phyloP scores from a whole-genome alignment of 495 filamentous ascomycete genomes.

The Extremus antarcticus region DNA sequence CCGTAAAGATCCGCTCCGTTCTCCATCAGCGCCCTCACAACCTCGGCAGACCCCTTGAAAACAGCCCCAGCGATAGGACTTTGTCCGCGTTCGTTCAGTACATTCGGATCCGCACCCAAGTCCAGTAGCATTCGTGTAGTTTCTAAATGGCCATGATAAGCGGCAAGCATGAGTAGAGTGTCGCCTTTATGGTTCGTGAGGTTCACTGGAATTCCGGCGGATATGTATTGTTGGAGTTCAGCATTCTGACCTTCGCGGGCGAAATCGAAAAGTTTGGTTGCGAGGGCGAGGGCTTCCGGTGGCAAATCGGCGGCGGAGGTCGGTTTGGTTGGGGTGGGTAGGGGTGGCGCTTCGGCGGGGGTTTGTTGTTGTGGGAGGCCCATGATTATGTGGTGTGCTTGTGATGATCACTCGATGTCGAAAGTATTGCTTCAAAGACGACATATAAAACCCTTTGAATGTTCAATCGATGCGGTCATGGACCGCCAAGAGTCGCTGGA shows the following conservation, averaged over 20 bases:
- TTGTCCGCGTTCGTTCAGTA: conserved; percentile 32
- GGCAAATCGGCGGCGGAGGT: conserved; percentile 16
- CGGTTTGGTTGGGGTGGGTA: not conserved
- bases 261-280: conserved; percentile 32
- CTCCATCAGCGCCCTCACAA: conserved; percentile 29
- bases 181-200: conserved; percentile 34
- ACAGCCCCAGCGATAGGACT: conserved; percentile 33
- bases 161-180: conserved; percentile 34
- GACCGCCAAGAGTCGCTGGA: no score
- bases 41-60: conserved; percentile 33
- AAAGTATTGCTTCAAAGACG: no score
- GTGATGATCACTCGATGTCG: no score
- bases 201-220: conserved; percentile 32
- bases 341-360: not conserved
- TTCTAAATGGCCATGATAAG: conserved; percentile 28
- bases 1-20: conserved; percentile 24
- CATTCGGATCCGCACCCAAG: conserved; percentile 28
- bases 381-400: no score
- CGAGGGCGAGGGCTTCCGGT: conserved; percentile 32
- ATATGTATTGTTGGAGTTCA: conserved; percentile 23
- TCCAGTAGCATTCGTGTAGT: conserved; percentile 26
- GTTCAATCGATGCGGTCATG: no score
- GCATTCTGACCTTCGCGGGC: conserved; percentile 28
- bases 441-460: no score
- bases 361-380: not conserved